phyloP scores from a whole-genome alignment of 2,329 filamentous ascomycete species.

The Colletotrichum graminicola region DNA sequence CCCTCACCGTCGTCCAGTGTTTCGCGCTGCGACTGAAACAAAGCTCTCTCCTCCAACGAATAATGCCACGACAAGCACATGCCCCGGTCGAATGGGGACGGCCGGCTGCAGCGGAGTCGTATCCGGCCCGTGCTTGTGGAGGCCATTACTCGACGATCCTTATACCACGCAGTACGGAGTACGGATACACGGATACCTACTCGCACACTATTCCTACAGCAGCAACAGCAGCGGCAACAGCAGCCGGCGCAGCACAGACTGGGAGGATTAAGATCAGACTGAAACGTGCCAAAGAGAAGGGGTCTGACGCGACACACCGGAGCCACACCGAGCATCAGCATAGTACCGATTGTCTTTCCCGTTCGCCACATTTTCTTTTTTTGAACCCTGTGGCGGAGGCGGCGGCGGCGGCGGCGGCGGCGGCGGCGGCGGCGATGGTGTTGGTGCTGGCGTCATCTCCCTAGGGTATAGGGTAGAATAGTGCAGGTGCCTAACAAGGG shows the following conservation, averaged over 20 bases:
- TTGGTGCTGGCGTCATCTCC: no score
- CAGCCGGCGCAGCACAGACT: background rate
- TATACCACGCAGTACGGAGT: no score
- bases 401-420: background rate
- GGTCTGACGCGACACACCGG: background rate
- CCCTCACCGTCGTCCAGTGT: slow-evolving; percentile 18
- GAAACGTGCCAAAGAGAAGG: slow-evolving; percentile 12
- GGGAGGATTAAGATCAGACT: slow-evolving; percentile 26
- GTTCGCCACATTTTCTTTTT: background rate
- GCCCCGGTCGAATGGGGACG: background rate
- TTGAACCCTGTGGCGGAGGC: background rate
- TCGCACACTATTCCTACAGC: background rate
- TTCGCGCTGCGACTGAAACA: slow-evolving; percentile 27
- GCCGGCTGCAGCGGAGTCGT: slow-evolving; percentile 34
- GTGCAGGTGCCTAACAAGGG: background rate
- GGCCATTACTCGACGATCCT: slow-evolving; percentile 38
- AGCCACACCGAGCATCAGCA: slow-evolving; percentile 33
- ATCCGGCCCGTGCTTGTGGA: slow-evolving; percentile 33
- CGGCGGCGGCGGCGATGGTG: background rate
- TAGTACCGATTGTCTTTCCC: background rate
- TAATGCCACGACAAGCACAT: slow-evolving; percentile 31
- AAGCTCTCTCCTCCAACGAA: background rate
- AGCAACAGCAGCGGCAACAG: background rate
- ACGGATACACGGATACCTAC: no score
- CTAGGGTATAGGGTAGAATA: background rate